Conservation (phyloP, 306 rosid species). For the Vigna nakashimae region DNA sequence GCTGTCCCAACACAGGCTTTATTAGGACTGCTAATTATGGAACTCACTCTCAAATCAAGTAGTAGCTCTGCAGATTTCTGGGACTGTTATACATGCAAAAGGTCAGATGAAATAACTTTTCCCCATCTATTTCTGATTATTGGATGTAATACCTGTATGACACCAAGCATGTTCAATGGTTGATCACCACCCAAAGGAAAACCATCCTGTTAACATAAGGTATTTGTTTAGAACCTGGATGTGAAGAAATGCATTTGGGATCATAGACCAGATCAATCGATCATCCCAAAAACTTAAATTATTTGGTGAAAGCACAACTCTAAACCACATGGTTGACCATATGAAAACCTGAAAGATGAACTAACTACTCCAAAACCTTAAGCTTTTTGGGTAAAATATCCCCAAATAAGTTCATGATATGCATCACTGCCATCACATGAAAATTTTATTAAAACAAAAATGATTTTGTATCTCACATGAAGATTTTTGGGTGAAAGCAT, state of each 20-base stretch:
- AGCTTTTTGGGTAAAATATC: not conserved
- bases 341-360: not conserved
- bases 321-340: not conserved
- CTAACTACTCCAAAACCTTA: not conserved
- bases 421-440: too few relatives aligned
- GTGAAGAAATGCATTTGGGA: constrained; percentile 22
- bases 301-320: constrained; percentile 3
- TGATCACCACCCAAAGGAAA: constrained; percentile 60
- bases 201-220: constrained; percentile 58
- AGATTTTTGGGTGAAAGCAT: not conserved
- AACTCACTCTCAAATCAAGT: constrained; percentile 76
- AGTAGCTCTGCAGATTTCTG: constrained; percentile 93
- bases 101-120: constrained; percentile 52
- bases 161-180: constrained; percentile 83
- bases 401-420: too few relatives aligned
- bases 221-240: constrained; percentile 44
- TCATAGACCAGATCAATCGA: constrained; percentile 28
- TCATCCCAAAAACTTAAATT: not conserved
- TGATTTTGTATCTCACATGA: too few relatives aligned
- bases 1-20: constrained; percentile 83
- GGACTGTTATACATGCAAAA: constrained; percentile 67
- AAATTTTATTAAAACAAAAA: too few relatives aligned
- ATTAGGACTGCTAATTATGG: constrained; percentile 75
- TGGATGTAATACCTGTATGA: constrained; percentile 74
- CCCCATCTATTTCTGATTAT: constrained; percentile 20